These are phyloP conservation scores for Ceratobasidium theobromae DNA, from an alignment of 1,284 basidiomycete species.

Conservation along the genomic window DNA sequence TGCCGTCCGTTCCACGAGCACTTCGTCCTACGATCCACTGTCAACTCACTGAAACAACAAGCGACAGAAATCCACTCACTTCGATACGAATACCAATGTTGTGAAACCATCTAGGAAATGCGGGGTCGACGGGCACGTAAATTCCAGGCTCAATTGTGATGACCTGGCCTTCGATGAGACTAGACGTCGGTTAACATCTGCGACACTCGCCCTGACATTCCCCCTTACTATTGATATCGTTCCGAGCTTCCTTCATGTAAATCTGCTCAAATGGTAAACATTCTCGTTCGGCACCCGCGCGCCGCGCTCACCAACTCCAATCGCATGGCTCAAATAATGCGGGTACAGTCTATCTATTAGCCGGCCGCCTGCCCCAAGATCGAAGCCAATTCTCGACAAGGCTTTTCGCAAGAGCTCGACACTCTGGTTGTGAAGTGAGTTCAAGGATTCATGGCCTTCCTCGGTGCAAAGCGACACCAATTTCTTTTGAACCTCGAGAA, in stretches of 20 bases:
- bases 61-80: constrained; percentile 46
- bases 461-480: constrained; percentile 52
- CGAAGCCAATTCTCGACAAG: constrained; percentile 81
- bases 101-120: constrained; percentile 84
- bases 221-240: constrained; percentile 29
- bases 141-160: constrained; percentile 84
- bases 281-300: no score
- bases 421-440: constrained; percentile 78
- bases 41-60: background rate
- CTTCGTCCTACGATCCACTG: constrained; percentile 65
- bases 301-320: constrained; percentile 68
- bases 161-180: constrained; percentile 79
- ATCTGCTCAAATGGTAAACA: constrained; percentile 51
- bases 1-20: constrained; percentile 54
- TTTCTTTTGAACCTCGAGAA: constrained; percentile 52
- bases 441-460: constrained; percentile 56
- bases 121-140: constrained; percentile 76
- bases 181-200: constrained; percentile 43
- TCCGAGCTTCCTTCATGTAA: constrained; percentile 66
- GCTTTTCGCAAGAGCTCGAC: constrained; percentile 71
- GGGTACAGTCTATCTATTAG: constrained; percentile 80
- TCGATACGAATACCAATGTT: constrained; percentile 89
- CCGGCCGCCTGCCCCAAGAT: constrained; percentile 57
- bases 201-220: background rate
- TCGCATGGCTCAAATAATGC: constrained; percentile 83